A percentile compares a stretch with the other conserved stretches of the same genome.
Conservation (phyloP, 805 yeast species). For the Saccharomycopsis sp. region DNA sequence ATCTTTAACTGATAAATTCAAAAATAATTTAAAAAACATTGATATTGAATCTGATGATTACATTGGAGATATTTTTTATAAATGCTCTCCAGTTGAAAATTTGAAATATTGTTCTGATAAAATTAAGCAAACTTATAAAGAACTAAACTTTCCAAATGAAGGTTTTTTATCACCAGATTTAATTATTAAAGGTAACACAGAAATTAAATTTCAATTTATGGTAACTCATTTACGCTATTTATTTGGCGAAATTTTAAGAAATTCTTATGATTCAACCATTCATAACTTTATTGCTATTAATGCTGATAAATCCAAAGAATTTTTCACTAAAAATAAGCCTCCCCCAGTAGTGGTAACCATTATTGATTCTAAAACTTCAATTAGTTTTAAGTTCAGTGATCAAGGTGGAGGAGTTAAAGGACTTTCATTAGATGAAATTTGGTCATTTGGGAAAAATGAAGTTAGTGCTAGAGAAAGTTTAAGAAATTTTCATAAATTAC, state of each 20-base stretch:
- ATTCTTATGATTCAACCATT: slow-evolving; percentile 76
- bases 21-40: slow-evolving; percentile 25
- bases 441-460: slow-evolving; percentile 81
- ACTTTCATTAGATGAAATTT: slow-evolving; percentile 49
- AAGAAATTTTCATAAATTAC: slow-evolving; percentile 57
- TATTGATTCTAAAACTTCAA: slow-evolving; percentile 45
- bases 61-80: slow-evolving; percentile 71
- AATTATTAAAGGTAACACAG: slow-evolving; percentile 61
- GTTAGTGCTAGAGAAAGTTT: slow-evolving; percentile 47
- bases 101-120: slow-evolving; percentile 41
- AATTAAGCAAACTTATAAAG: slow-evolving; percentile 28
- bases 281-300: slow-evolving; percentile 26
- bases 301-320: slow-evolving; percentile 10
- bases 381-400: slow-evolving; percentile 74
- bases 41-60: slow-evolving; percentile 34
- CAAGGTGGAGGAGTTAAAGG: slow-evolving; percentile 79
- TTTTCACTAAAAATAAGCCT: slow-evolving; percentile 29
- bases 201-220: slow-evolving; percentile 68
- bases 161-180: slow-evolving; percentile 60
- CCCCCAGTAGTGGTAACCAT: slow-evolving; percentile 75
- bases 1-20: slow-evolving; percentile 59
- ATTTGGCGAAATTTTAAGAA: slow-evolving; percentile 79
- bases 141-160: slow-evolving; percentile 40
- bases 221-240: slow-evolving; percentile 79
- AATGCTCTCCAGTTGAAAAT: slow-evolving; percentile 64